Base-by-base conservation (phyloP, 73 alveolate genomes). In the Paramecium primaurelia region DNA sequence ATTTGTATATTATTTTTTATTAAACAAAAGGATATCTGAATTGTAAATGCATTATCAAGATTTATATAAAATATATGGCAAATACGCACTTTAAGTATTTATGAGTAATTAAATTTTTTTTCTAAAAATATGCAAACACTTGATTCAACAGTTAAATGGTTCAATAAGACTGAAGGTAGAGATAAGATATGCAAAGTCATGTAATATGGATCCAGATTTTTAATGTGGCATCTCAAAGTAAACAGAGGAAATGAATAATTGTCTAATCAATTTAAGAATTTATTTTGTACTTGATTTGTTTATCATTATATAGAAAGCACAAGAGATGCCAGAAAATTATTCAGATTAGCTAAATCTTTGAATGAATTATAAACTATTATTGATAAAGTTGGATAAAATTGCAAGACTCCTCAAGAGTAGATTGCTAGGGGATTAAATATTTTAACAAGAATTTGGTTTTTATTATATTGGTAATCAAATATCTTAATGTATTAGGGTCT, bases 131-230 rank as follows among this genome's bases (percentile, higher is more conserved):
- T 86, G 93, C 11, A 64, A 64, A 34, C 84, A 64, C 84, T 64
- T 64, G 86, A 87, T 64, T 34, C 88, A 30, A 89, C 94, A 37
- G 88, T 89, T 8, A 59, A 59, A 25, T 89, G 94, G 94, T 71
- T 89, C 59, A 89, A 89, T 26, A 89, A 89, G 85, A 89, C 94
- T 44, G 98, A 94, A 97, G 98, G 97, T 2, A 96, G 98, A 94
- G 98, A 96, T 86, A 96, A 96, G 71, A 92, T 96, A 92, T 94
- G 97, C 96, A 96, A 96, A 73, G 98, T 95, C 10, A 92, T 96
- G 86, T 94, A 96, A 92, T 96, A 96, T 83, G 97, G 95, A 3
- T 87, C 95, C 10, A 83, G 98, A 71, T 58, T 94, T 86, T 47
- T 96, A 38, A 96, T 92, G 92, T 92, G 95, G 95, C 87, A 94